phyloP scores from a whole-genome alignment of 1,284 basidiomycete species.

The Lentinula novae-zelandiae region DNA sequence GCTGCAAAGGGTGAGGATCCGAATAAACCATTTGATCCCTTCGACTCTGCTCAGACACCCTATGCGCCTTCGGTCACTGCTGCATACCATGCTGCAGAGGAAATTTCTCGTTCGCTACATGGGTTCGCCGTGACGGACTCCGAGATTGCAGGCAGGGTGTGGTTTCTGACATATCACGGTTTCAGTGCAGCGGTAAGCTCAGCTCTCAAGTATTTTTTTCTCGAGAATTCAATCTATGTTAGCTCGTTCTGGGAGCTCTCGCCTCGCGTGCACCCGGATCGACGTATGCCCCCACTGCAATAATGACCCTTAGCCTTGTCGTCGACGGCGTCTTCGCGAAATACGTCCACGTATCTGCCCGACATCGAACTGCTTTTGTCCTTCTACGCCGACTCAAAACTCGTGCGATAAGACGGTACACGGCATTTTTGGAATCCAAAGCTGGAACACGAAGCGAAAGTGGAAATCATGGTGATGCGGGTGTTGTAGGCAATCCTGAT shows the following conservation, averaged over 20 bases:
- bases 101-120: conserved; percentile 40
- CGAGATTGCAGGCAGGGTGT: conserved; percentile 38
- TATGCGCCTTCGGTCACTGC: conserved; percentile 44
- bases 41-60: conserved; percentile 40
- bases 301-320: conserved; percentile 38
- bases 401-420: conserved; percentile 33
- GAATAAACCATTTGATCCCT: conserved; percentile 24
- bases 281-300: conserved; percentile 35
- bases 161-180: conserved; percentile 42
- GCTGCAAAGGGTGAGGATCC: background rate
- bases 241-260: conserved; percentile 44
- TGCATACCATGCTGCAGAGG: conserved; percentile 40
- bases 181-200: conserved; percentile 40
- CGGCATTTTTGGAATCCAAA: conserved; percentile 19
- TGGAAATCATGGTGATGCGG: background rate
- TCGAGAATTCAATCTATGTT: background rate
- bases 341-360: conserved; percentile 33
- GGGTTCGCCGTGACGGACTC: conserved; percentile 40
- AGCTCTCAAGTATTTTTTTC: background rate
- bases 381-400: conserved; percentile 37
- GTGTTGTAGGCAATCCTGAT: background rate
- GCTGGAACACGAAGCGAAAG: background rate
- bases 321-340: conserved; percentile 34
- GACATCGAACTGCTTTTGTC: conserved; percentile 37
- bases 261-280: conserved; percentile 41